A percentile compares a stretch with the other conserved stretches of the same genome.
Evolutionary conservation across 2,329 filamentous ascomycete genomes (phyloP).

Genomic region (Hirsutella rhossiliensis): DNA sequence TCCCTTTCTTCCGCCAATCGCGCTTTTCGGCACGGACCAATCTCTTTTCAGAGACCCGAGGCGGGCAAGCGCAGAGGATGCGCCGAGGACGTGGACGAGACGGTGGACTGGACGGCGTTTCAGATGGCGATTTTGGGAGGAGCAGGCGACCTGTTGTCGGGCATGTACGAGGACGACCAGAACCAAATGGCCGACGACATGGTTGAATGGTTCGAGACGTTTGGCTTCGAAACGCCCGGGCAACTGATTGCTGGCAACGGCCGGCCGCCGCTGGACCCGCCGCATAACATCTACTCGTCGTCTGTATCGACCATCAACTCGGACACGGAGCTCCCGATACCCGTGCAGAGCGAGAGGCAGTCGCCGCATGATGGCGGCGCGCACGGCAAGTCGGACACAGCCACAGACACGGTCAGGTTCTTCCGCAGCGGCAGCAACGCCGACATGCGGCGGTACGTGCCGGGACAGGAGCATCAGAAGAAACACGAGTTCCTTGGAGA

Average conservation of each 20-base stretch:
- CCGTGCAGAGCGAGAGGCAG: conserved; percentile 19
- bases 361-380: conserved; percentile 16
- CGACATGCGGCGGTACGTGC: neutral
- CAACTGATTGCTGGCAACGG: conserved; percentile 19
- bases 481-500: neutral
- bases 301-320: conserved; percentile 16
- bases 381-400: neutral
- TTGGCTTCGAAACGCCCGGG: conserved; percentile 33
- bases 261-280: conserved; percentile 6
- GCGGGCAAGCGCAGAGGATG: conserved; percentile 14
- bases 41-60: conserved; percentile 37
- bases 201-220: conserved; percentile 36
- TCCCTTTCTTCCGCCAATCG: conserved; percentile 37
- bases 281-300: conserved; percentile 12
- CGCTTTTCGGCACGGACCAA: conserved; percentile 40
- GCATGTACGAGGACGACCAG: conserved; percentile 31
- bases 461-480: neutral
- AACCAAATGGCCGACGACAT: conserved; percentile 28
- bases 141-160: conserved; percentile 37
- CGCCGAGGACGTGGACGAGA: conserved; percentile 29
- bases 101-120: conserved; percentile 51
- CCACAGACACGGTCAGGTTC: conserved; percentile 19
- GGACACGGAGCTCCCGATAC: conserved; percentile 25
- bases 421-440: conserved; percentile 9
- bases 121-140: conserved; percentile 52